Evolutionary conservation across 768 basidiomycete genomes (phyloP), one percentile per base, ranked within the genome.

Genomic region (Suillus sp.): DNA sequence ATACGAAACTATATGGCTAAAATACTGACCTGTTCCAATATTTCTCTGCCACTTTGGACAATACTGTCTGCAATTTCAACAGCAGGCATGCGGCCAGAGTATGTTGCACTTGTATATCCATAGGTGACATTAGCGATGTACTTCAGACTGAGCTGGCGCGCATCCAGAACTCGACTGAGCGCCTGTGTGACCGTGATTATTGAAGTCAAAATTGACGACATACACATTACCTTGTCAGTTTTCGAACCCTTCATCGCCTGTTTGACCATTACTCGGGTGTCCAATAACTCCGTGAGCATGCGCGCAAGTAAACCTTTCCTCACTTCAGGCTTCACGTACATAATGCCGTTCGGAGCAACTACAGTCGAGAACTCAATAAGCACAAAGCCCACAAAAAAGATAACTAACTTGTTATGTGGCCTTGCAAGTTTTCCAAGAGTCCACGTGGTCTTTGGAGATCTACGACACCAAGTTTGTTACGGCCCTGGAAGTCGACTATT

Each of bases 1-100:
- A 27, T 51, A 16, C 45, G 22, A 35, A 18, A 16, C 34, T 59
- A 58, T 30, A 13, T 20, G 42, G 34, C 8, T 32, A 27, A 25
- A 38, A 25, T 11, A 68, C 78, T 10, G 43, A 91, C 96, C 85
- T 95, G 93, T 75, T 98, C 96, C 25, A 99, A 79, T 0, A 94
- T 98, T 77, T 99, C 96, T 45, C 97, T 83, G 6, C 97, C 96
- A 48, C 87, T 96, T 77, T 99, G 95, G 0, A 99, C 96, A 68
- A 99, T 99, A 62, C 94, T 94, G 70, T 99, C 97, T 0, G 97
- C 97, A 45, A 99, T 94, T 74, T 99, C 96, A 22, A 98, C 96
- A 11, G 93, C 94, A 27, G 97, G 97, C 97, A 99, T 99, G 55
- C 97, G 83, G 2, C 97, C 97, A 18, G 96, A 98, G 71, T 88